Base-by-base conservation (phyloP, 2,329 filamentous ascomycete genomes). In the Xylariaceae sp. region DNA sequence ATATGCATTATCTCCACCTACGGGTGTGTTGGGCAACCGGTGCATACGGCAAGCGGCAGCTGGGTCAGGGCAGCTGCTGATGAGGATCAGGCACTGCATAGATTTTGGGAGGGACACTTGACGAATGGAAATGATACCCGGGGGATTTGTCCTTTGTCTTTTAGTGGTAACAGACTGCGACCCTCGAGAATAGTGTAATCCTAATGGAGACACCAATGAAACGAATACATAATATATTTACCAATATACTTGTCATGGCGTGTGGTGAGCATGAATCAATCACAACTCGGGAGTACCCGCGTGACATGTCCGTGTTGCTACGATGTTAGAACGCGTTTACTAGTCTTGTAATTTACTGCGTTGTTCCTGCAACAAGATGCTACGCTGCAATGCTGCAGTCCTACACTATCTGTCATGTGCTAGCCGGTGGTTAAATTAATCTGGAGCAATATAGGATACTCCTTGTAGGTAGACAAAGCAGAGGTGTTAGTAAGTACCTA, bases 61-160 rank as follows among this genome's bases (percentile, higher is more conserved):
- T 32, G 48, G 50, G 52, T 48, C 35, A 50, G 47, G 35, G 23
- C 15, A 30, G 20, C 41, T 23, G 50, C 35, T 57, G 49, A 44
- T 32, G 48, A 50, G 37, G 47, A 33, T 30, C 50, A 45, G 43
- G 23, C 46, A 27, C 35, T 50, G 35, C 52, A 58, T 60, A 59
- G 59, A 63, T 57, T 55, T 58, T 39, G 37, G 44, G 44, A 53
- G 36, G 50, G 54, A 33, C 41, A n/a, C 41, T 51, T 53, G 47
- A 61, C 56, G 63, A 62, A 48, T 59, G 61, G 55, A 58, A 62
- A 67, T 64, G 65, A 67, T 67, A 67, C 64, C 65, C 64, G 53
- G 61, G 56, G 55, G 54, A n/a, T 50, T 57, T 56, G 27, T 51
- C 49, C 54, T 58, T 64, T 60, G 57, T 64, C 62, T 57, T 64